phyloP scores from a whole-genome alignment of 768 basidiomycete species.

The Podaxis sp. region DNA sequence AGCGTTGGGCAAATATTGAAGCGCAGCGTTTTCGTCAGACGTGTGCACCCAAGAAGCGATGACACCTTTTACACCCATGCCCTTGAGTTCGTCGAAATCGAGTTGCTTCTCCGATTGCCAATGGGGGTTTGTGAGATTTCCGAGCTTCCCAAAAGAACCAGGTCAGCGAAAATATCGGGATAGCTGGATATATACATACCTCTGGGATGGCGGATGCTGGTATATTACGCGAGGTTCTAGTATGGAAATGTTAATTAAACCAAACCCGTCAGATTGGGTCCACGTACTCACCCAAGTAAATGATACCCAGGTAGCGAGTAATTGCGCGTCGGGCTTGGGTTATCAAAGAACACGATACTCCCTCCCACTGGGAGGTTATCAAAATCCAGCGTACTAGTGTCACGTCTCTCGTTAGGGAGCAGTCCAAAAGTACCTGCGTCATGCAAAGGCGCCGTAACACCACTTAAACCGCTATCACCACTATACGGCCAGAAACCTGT shows the following conservation, averaged over 20 bases:
- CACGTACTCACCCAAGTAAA: slow-evolving; percentile 25
- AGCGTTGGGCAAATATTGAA: slow-evolving; percentile 30
- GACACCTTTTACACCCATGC: slow-evolving; percentile 24
- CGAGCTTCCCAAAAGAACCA: slow-evolving; percentile 18
- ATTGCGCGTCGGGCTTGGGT: slow-evolving; percentile 31
- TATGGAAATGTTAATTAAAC: neutral
- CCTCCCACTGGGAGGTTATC: slow-evolving; percentile 19
- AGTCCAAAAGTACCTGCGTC: slow-evolving; percentile 28
- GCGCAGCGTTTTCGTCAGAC: slow-evolving; percentile 28
- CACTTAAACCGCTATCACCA: slow-evolving; percentile 27
- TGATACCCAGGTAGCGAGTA: slow-evolving; percentile 28
- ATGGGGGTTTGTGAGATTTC: slow-evolving; percentile 31
- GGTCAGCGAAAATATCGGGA: neutral
- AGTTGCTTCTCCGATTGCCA: slow-evolving; percentile 31
- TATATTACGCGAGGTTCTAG: slow-evolving; percentile 26
- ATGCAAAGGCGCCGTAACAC: slow-evolving; percentile 26
- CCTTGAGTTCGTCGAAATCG: slow-evolving; percentile 22
- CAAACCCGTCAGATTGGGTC: neutral
- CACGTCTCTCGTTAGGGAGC: slow-evolving; percentile 19
- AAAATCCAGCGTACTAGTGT: slow-evolving; percentile 21
- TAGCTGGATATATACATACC: slow-evolving; percentile 15
- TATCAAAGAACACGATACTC: slow-evolving; percentile 31
- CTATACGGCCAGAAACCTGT: slow-evolving; percentile 34
- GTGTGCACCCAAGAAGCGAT: slow-evolving; percentile 29
- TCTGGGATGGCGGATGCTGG: slow-evolving; percentile 23